phyloP scores from a whole-genome alignment of 768 basidiomycete genomes.

The Crucibulum laeve region DNA sequence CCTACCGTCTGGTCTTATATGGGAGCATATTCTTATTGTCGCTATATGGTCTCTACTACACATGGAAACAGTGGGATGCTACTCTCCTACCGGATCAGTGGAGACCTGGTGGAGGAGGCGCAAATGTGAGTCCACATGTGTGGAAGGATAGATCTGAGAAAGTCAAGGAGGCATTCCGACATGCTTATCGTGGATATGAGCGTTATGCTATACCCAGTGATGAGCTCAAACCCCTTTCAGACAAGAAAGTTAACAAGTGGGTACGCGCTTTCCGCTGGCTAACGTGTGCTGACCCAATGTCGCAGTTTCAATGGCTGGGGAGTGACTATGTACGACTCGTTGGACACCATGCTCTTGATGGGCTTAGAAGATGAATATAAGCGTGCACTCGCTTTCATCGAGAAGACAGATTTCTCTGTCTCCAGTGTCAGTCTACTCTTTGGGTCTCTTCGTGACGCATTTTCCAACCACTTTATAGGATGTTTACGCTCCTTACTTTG shows the following conservation, averaged over 20 bases:
- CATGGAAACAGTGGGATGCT: constrained; percentile 6
- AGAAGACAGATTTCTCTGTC: constrained; percentile 44
- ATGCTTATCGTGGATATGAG: constrained; percentile 68
- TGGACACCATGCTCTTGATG: constrained; percentile 87
- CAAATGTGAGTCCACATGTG: constrained; percentile 22
- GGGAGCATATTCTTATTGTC: constrained; percentile 18
- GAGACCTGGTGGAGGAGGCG: constrained; percentile 5
- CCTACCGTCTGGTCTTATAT: constrained; percentile 25
- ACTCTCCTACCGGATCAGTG: constrained; percentile 9
- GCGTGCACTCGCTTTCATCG: constrained; percentile 53
- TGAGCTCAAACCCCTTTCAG: constrained; percentile 54
- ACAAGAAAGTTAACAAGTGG: constrained; percentile 46
- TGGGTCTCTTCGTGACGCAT: neutral
- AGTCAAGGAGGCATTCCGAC: constrained; percentile 59
- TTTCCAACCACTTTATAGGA: constrained; percentile 11
- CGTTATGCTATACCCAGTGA: constrained; percentile 57
- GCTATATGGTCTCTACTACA: constrained; percentile 22
- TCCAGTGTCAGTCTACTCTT: constrained; percentile 27
- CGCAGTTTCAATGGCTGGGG: constrained; percentile 82
- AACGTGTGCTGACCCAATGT: neutral
- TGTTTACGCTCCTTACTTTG: constrained; percentile 57
- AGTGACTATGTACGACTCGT: constrained; percentile 71
- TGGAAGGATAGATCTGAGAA: constrained; percentile 52
- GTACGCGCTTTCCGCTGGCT: constrained; percentile 10
- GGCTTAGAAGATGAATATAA: constrained; percentile 67